phyloP scores from a whole-genome alignment of 176 grass and related monocot genomes.

The Oryza punctata region DNA sequence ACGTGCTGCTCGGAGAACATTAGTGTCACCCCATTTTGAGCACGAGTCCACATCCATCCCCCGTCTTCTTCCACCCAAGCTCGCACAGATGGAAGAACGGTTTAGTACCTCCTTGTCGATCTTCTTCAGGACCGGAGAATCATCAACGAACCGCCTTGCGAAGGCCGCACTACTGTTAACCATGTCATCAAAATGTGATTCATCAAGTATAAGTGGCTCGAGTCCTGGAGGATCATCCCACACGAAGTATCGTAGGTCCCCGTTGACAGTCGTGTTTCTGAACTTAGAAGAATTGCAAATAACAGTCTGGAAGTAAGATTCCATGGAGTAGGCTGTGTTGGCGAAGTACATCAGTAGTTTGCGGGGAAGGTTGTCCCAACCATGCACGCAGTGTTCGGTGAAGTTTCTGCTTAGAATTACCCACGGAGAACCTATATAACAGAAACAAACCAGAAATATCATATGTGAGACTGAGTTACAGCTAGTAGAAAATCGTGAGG shows the following conservation, averaged over 20 bases:
- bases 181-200: slow-evolving; percentile 51
- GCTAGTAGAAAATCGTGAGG: background rate
- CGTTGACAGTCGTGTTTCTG: slow-evolving; percentile 56
- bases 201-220: slow-evolving; percentile 58
- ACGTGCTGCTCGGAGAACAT: slow-evolving; percentile 39
- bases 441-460: background rate
- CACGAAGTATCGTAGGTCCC: slow-evolving; percentile 62
- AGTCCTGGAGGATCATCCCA: slow-evolving; percentile 73
- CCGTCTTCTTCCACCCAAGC: slow-evolving; percentile 23
- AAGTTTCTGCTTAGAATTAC: slow-evolving; percentile 76
- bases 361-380: slow-evolving; percentile 73
- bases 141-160: slow-evolving; percentile 66
- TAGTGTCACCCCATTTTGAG: slow-evolving; percentile 42
- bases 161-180: slow-evolving; percentile 60
- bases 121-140: slow-evolving; percentile 51
- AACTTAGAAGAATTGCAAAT: slow-evolving; percentile 73
- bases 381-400: slow-evolving; percentile 59
- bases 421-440: slow-evolving; percentile 76
- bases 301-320: slow-evolving; percentile 86
- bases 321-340: slow-evolving; percentile 60
- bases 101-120: slow-evolving; percentile 60
- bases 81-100: slow-evolving; percentile 16
- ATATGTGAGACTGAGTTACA: background rate
- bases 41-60: slow-evolving; percentile 2
- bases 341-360: slow-evolving; percentile 74